phyloP scores from a whole-genome alignment of 2,329 filamentous ascomycete species.

The Nothophoma quercina region DNA sequence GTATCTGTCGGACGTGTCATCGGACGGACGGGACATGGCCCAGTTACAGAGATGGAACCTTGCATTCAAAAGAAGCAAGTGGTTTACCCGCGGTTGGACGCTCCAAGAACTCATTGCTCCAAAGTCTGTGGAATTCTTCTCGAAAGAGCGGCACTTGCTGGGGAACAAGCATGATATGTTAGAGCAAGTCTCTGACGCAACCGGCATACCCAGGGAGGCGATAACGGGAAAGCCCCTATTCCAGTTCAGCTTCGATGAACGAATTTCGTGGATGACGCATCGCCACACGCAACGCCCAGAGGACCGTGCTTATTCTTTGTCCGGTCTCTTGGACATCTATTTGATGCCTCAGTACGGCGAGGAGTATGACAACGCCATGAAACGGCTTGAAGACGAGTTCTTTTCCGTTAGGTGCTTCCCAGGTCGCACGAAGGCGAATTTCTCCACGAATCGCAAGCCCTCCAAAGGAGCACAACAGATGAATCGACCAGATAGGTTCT shows the following conservation, averaged over 20 bases:
- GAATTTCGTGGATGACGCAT: slow-evolving; percentile 20
- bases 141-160: slow-evolving; percentile 14
- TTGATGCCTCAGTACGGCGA: slow-evolving; percentile 34
- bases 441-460: too few species aligned
- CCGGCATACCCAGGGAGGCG: slow-evolving; percentile 13
- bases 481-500: background rate
- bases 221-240: slow-evolving; percentile 6
- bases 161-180: slow-evolving; percentile 13
- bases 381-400: too few species aligned
- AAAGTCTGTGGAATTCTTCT: slow-evolving; percentile 23
- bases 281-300: slow-evolving; percentile 24
- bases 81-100: slow-evolving; percentile 19
- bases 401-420: too few species aligned
- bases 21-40: background rate
- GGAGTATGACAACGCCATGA: slow-evolving; percentile 27
- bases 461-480: too few species aligned
- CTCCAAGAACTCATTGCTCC: slow-evolving; percentile 25
- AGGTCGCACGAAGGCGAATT: too few species aligned
- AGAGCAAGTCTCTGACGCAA: slow-evolving; percentile 8
- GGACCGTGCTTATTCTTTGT: slow-evolving; percentile 21
- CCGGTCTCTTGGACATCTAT: slow-evolving; percentile 18
- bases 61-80: slow-evolving; percentile 9
- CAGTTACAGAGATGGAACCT: background rate
- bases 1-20: slow-evolving; percentile 8
- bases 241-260: slow-evolving; percentile 18